Evolutionary conservation across 2,329 filamentous ascomycete genomes (phyloP).

Genomic region (Trichoderma atrobrunneum): DNA sequence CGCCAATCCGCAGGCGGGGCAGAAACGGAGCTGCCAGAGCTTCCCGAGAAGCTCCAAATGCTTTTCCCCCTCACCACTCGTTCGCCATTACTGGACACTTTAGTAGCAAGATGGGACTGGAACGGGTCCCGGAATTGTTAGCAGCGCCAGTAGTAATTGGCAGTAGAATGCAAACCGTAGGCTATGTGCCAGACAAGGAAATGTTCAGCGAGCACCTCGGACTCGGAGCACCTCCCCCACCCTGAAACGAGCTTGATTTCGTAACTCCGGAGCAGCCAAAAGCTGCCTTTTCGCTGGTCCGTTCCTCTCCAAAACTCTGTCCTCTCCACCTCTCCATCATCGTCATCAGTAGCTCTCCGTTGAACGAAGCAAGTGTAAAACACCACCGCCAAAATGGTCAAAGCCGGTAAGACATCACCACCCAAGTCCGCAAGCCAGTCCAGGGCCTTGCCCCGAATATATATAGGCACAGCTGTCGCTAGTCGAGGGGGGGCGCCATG

Average conservation of each 20-base stretch:
- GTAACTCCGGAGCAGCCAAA: constrained; percentile 18
- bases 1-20: constrained; percentile 19
- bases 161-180: background rate
- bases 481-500: constrained; percentile 19
- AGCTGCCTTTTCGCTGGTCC: background rate
- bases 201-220: background rate
- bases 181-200: background rate
- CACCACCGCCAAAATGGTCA: constrained; percentile 85
- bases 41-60: constrained; percentile 2
- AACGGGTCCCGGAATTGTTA: background rate
- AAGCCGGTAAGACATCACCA: constrained; percentile 64
- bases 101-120: background rate
- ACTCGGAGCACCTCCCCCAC: background rate
- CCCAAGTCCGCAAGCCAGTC: background rate
- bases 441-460: constrained; percentile 24
- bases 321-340: constrained; percentile 21
- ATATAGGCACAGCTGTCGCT: constrained; percentile 25
- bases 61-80: background rate
- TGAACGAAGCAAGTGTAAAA: constrained; percentile 28
- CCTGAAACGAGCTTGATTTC: constrained; percentile 13
- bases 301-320: constrained; percentile 17
- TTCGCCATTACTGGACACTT: background rate
- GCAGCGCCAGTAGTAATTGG: background rate
- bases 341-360: constrained; percentile 16
- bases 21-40: constrained; percentile 17